Base-by-base conservation (phyloP, 805 yeast species). In the Peterozyma toletana region DNA sequence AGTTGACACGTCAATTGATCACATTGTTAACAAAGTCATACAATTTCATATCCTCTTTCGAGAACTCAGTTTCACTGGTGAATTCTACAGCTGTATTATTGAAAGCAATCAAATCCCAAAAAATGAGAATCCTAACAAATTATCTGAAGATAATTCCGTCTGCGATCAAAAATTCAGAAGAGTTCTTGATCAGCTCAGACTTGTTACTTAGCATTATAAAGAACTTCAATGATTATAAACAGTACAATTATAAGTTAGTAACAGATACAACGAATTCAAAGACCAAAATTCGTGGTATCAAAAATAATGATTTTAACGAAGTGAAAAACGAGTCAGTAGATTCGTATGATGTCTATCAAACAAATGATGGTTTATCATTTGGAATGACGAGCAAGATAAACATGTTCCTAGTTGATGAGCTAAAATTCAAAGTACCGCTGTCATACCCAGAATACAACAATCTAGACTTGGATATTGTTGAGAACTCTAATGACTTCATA, bases 331-430 rank as follows among this genome's bases (percentile, higher is more conserved):
- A 58, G 50, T 5, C 36, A 50, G 15, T 51, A 34, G 38, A 62
- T 48, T 55, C 50, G 17, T 48, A 50, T 37, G 56, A 62, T 5
- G 50, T 68, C 7, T 67, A 68, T 59, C 58, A 56, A 21, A 48
- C 54, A 10, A 57, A 59, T 14, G 76, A 71, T 45, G 70, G 68
- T 31, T 43, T 57, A 38, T 63, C 67, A 7, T 69, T 52, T 53
- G 77, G 77, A 4, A 46, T 70, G 3, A 71, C 77, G 1, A 68
- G 75, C 44, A 59, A 67, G 46, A 49, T 69, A 30, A 62, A 61
- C 40, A 51, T 48, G 31, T 61, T 52, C 40, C 53, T 54, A 38
- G 57, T 56, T 40, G 65, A 53, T 50, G 70, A 52, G 47, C 49
- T 67, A 17, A 37, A 37, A n/a, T 33, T 21, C 5, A 21, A 21